Evolutionary conservation across 768 basidiomycete genomes (phyloP).

Genomic region (Rhodosporidiobolus odoratus): DNA sequence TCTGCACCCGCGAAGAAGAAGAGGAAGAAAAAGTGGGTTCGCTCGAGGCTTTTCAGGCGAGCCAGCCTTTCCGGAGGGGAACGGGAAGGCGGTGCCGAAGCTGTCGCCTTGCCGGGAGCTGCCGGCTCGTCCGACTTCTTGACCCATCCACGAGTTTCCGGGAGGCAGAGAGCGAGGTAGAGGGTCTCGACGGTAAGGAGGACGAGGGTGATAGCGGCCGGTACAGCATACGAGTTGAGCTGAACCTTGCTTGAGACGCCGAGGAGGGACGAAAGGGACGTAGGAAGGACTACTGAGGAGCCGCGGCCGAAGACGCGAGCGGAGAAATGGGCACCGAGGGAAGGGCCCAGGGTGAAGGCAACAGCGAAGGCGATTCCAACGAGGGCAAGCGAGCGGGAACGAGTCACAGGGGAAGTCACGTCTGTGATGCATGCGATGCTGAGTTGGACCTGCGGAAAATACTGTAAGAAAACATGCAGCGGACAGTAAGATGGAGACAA

Average conservation of each 20-base stretch:
- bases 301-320: slow-evolving; percentile 50
- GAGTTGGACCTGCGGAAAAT: slow-evolving; percentile 57
- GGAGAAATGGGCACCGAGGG: slow-evolving; percentile 92
- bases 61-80: slow-evolving; percentile 25
- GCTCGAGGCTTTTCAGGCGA: slow-evolving; percentile 57
- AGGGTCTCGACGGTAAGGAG: slow-evolving; percentile 72
- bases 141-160: slow-evolving; percentile 68
- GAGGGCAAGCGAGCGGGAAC: slow-evolving; percentile 79
- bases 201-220: slow-evolving; percentile 75
- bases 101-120: slow-evolving; percentile 36
- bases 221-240: slow-evolving; percentile 82
- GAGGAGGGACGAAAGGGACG: neutral
- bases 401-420: slow-evolving; percentile 66
- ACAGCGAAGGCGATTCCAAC: slow-evolving; percentile 95
- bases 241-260: slow-evolving; percentile 46
- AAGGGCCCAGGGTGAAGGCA: slow-evolving; percentile 80
- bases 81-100: neutral
- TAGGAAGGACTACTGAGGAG: neutral
- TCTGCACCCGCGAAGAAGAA: slow-evolving; percentile 83
- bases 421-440: slow-evolving; percentile 93
- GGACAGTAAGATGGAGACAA: neutral
- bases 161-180: slow-evolving; percentile 68
- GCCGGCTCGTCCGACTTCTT: slow-evolving; percentile 49
- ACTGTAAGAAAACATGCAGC: too few relatives aligned
- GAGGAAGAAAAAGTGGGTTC: slow-evolving; percentile 77